Evolutionary conservation across 768 basidiomycete genomes (phyloP), one percentile per base, ranked within the genome.

Genomic region (Mycena rebaudengoi): DNA sequence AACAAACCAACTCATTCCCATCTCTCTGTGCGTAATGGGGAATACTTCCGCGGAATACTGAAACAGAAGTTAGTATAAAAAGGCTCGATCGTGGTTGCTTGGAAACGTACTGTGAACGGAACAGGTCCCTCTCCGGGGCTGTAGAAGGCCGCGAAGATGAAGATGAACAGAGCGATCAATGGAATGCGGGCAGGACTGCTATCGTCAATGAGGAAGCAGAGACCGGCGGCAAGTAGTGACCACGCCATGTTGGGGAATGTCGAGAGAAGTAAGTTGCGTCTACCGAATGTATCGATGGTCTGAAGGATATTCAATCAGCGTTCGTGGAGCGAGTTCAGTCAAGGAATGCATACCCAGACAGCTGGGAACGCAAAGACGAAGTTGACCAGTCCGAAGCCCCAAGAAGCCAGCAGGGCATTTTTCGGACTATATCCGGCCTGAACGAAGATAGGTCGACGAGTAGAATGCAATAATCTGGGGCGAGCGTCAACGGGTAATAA

Each of bases 21-120:
- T 82, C 69, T 92, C 91, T 69, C 93, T 82, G 62, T 91, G 86
- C 29, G 90, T 89, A 37, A 96, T 82, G 7, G 94, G 95, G 85
- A 93, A 97, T 13, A 91, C 94, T 75, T 96, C 95, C 4, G 95
- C 95, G 5, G 93, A 95, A 73, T 96, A 96, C n/a, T n/a, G n/a
- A n/a, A n/a, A n/a, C n/a, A n/a, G n/a, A n/a, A n/a, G n/a, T n/a
- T n/a, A n/a, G n/a, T n/a, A n/a, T n/a, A n/a, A n/a, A n/a, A n/a
- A n/a, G n/a, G n/a, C n/a, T n/a, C n/a, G n/a, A n/a, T n/a, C n/a
- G n/a, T n/a, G n/a, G n/a, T n/a, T n/a, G n/a, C n/a, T n/a, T n/a
- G n/a, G n/a, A n/a, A n/a, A n/a, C n/a, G n/a, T n/a, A n/a, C n/a
- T 0, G 92, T 90, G 75, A 91, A 96, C 0, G 95, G 95, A 8